Evolutionary conservation across 2,329 filamentous ascomycete species (phyloP).

Genomic region (Teratosphaeria viscida): DNA sequence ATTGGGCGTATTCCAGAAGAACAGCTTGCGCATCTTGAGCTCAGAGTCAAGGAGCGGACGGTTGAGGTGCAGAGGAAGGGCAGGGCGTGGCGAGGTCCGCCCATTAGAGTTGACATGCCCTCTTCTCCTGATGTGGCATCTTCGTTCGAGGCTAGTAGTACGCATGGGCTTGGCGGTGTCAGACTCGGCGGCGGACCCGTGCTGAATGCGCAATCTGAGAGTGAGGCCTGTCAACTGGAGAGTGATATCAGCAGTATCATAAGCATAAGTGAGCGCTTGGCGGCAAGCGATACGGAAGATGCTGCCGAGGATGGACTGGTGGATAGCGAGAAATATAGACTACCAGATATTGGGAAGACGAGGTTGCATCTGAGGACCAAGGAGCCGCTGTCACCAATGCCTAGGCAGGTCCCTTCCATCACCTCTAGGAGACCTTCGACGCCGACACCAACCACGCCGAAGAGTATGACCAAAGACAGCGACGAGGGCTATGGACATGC

Average conservation of each 20-base stretch:
- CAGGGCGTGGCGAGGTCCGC: constrained; percentile 57
- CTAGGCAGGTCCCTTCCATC: constrained; percentile 6
- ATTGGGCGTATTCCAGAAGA: constrained; percentile 61
- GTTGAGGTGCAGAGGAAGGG: constrained; percentile 53
- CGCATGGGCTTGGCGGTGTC: constrained; percentile 19
- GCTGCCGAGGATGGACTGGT: constrained; percentile 35
- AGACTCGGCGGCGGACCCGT: constrained; percentile 20
- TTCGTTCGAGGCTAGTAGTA: constrained; percentile 8
- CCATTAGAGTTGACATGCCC: constrained; percentile 12
- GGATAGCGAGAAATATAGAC: constrained; percentile 64
- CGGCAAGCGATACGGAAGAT: constrained; percentile 42
- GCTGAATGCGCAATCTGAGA: constrained; percentile 23
- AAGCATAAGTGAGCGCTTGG: constrained; percentile 45
- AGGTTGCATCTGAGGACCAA: constrained; percentile 20
- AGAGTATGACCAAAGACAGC: constrained; percentile 27
- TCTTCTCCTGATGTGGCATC: neutral
- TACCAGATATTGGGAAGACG: constrained; percentile 62
- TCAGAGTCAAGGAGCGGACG: constrained; percentile 39
- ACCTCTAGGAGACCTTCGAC: constrained; percentile 1
- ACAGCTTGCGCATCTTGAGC: constrained; percentile 59
- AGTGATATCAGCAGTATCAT: constrained; percentile 39
- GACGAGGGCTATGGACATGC: neutral
- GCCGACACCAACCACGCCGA: constrained; percentile 5
- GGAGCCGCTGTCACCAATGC: constrained; percentile 20
- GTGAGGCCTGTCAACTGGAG: constrained; percentile 27